Conservation (phyloP, 2,329 filamentous ascomycete genomes). For the Rhinocladiella similis region DNA sequence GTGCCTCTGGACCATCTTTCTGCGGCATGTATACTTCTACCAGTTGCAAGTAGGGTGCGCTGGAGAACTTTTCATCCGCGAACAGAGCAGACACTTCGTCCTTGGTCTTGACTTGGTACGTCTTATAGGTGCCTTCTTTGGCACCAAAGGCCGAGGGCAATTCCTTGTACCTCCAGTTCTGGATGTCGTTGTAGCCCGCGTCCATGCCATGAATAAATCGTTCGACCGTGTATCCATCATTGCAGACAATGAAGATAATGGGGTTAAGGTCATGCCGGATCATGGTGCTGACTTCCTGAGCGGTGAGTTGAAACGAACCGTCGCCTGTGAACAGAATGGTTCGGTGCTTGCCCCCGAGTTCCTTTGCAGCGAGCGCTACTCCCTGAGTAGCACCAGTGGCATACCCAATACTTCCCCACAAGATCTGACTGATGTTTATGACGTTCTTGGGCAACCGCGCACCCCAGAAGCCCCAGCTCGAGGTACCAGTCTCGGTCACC, state of each 20-base stretch:
- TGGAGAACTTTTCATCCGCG: slow-evolving; percentile 36
- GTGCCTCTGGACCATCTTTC: slow-evolving; percentile 37
- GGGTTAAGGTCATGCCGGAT: slow-evolving; percentile 55
- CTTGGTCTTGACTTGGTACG: slow-evolving; percentile 66
- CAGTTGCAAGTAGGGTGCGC: slow-evolving; percentile 42
- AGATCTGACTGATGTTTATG: slow-evolving; percentile 52
- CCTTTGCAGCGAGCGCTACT: slow-evolving; percentile 55
- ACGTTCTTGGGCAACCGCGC: slow-evolving; percentile 52
- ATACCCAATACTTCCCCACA: slow-evolving; percentile 62
- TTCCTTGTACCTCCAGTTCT: slow-evolving; percentile 52
- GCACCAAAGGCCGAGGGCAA: slow-evolving; percentile 38
- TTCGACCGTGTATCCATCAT: slow-evolving; percentile 62
- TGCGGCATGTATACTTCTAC: slow-evolving; percentile 44
- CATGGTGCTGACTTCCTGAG: slow-evolving; percentile 66
- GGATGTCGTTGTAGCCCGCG: slow-evolving; percentile 56
- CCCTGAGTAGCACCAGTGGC: slow-evolving; percentile 60
- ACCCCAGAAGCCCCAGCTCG: slow-evolving; percentile 56
- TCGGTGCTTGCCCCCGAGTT: slow-evolving; percentile 54
- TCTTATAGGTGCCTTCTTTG: slow-evolving; percentile 45
- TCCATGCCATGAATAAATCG: slow-evolving; percentile 57
- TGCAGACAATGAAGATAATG: slow-evolving; percentile 58
- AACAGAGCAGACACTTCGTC: slow-evolving; percentile 26
- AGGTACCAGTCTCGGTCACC: slow-evolving; percentile 62
- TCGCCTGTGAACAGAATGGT: slow-evolving; percentile 62
- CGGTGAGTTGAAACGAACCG: slow-evolving; percentile 66